Percentiles rank a stretch among this genome's conserved stretches.
These are phyloP conservation scores for Prunella vulgaris DNA, from an alignment of 257 asterid species.

Conservation along the genomic window DNA sequence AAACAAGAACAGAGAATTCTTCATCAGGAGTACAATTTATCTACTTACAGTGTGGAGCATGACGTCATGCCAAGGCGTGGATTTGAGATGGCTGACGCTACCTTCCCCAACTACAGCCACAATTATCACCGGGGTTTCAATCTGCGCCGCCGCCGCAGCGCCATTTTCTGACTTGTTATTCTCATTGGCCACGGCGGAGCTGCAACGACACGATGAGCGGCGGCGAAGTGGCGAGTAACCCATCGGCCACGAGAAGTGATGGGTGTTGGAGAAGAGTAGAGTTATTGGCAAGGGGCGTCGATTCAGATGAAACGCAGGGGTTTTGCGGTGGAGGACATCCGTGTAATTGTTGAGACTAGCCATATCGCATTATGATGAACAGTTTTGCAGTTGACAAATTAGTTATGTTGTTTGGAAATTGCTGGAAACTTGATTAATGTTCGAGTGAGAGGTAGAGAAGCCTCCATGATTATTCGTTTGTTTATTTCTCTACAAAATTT, in stretches of 20 bases:
- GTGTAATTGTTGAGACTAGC: conserved; percentile 20
- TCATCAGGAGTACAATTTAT: background rate
- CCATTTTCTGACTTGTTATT: conserved; percentile 20
- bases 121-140: conserved; percentile 50
- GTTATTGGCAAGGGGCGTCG: conserved; percentile 6
- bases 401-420: background rate
- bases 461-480: background rate
- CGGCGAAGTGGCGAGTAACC: conserved; percentile 13
- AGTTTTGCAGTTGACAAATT: background rate
- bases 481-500: no score
- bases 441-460: background rate
- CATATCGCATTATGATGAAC: conserved; percentile 5
- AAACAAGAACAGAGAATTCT: background rate
- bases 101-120: conserved; percentile 79
- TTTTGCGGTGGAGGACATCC: conserved; percentile 11
- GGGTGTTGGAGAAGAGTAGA: background rate
- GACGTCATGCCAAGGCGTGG: conserved; percentile 86
- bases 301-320: conserved; percentile 4
- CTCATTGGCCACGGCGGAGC: conserved; percentile 13
- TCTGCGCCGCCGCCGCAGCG: conserved; percentile 21
- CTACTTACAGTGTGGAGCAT: conserved; percentile 74
- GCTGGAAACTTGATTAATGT: background rate
- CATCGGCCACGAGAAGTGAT: background rate
- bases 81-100: conserved; percentile 73
- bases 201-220: conserved; percentile 16